Percentiles rank a stretch among this genome's conserved stretches.
Conservation (phyloP, 345 rosid genomes). For the Nasturtium officinale region DNA sequence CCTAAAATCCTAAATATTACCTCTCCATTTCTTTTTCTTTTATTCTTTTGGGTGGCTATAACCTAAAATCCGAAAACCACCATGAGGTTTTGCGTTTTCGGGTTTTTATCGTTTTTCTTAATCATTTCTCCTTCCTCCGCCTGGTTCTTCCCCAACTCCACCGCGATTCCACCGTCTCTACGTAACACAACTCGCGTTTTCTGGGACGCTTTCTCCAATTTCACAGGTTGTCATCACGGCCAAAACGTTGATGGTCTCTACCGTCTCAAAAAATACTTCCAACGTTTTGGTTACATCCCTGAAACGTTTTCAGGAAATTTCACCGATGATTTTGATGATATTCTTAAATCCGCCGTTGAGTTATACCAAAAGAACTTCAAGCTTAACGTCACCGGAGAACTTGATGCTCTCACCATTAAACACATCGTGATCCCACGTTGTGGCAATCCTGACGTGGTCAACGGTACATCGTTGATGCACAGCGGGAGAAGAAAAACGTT, state of each 20-base stretch:
- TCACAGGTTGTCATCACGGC: constrained; percentile 46
- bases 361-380: constrained; percentile 77
- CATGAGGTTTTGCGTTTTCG: constrained; percentile 45
- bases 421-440: constrained; percentile 77
- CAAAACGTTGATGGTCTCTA: constrained; percentile 39
- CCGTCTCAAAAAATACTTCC: constrained; percentile 42
- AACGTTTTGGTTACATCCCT: constrained; percentile 46
- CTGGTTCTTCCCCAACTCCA: constrained; percentile 45
- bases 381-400: constrained; percentile 71
- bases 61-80: constrained; percentile 38
- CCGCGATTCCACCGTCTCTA: constrained; percentile 38
- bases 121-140: constrained; percentile 37
- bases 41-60: constrained; percentile 27
- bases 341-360: constrained; percentile 60
- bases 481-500: constrained; percentile 48
- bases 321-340: constrained; percentile 72
- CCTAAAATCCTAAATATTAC: constrained; percentile 44
- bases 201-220: constrained; percentile 44
- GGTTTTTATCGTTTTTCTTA: constrained; percentile 28
- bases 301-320: constrained; percentile 46
- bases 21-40: constrained; percentile 5
- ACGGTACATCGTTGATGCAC: constrained; percentile 79
- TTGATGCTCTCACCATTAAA: constrained; percentile 61
- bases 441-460: constrained; percentile 85
- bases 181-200: constrained; percentile 39